Conservation (phyloP, 305 asterid genomes). For the Euphrasia arctica region DNA sequence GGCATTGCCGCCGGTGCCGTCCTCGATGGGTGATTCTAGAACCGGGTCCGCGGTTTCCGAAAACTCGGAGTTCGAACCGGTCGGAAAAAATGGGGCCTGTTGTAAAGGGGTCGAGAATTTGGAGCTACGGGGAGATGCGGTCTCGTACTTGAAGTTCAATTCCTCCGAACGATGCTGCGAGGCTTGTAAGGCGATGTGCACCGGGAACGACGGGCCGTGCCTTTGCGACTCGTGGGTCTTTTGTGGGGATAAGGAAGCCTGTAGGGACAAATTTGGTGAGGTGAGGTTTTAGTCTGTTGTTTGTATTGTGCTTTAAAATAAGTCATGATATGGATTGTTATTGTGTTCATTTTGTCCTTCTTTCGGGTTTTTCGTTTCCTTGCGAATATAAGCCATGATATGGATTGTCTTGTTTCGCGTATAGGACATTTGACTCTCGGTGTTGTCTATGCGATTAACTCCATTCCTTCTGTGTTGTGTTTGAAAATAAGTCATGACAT, state of each 20-base stretch:
- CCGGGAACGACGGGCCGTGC: slow-evolving; percentile 79
- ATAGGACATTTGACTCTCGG: slow-evolving; percentile 32
- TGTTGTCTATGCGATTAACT: background rate
- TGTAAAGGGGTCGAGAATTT: slow-evolving; percentile 67
- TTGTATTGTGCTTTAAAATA: slow-evolving; percentile 31
- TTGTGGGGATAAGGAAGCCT: slow-evolving; percentile 72
- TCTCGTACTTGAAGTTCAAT: slow-evolving; percentile 79
- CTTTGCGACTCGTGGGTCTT: slow-evolving; percentile 93
- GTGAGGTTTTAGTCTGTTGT: slow-evolving; percentile 33
- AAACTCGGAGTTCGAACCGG: slow-evolving; percentile 26
- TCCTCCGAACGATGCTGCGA: slow-evolving; percentile 63
- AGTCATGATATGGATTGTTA: slow-evolving; percentile 86
- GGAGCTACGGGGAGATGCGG: slow-evolving; percentile 98
- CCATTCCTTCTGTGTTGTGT: background rate
- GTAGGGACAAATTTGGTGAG: slow-evolving; percentile 86
- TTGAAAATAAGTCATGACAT: background rate
- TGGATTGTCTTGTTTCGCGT: slow-evolving; percentile 84
- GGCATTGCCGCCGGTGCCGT: slow-evolving; percentile 32
- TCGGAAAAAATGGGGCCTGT: slow-evolving; percentile 39
- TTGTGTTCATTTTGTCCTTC: slow-evolving; percentile 40
- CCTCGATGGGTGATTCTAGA: slow-evolving; percentile 23
- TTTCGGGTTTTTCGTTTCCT: too few relatives aligned
- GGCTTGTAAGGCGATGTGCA: slow-evolving; percentile 81
- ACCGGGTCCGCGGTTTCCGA: slow-evolving; percentile 28
- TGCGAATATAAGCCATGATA: slow-evolving; percentile 57